These are phyloP conservation scores for Stephanocyclus meneghinianus DNA, from an alignment of 352 stramenopile species.

Conservation along the genomic window DNA sequence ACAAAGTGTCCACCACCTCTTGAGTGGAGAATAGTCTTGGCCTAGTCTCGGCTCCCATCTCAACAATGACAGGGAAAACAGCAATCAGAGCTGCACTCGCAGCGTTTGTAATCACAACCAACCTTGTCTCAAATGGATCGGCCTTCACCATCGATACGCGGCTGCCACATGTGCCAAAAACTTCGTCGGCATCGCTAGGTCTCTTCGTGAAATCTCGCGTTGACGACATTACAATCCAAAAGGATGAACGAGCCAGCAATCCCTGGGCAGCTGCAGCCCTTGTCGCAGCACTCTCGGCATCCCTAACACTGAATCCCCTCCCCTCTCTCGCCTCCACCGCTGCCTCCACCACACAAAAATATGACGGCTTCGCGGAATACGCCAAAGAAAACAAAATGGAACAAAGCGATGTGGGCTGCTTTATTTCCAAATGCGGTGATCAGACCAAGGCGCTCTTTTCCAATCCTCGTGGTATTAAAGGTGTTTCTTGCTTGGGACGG, in stretches of 20 bases:
- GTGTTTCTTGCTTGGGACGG: conserved; percentile 72
- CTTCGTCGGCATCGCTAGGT: neutral
- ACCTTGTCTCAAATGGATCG: too few relatives aligned
- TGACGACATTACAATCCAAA: neutral
- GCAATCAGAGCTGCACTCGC: too few relatives aligned
- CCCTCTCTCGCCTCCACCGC: conserved; percentile 21
- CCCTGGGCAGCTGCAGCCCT: neutral
- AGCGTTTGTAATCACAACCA: too few relatives aligned
- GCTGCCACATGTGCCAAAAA: too few relatives aligned
- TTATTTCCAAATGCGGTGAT: conserved; percentile 78
- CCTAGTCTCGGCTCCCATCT: too few relatives aligned
- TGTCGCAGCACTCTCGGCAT: neutral
- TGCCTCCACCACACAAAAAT: conserved; percentile 45
- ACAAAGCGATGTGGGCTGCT: conserved; percentile 75
- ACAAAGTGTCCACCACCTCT: too few relatives aligned
- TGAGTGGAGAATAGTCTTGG: too few relatives aligned
- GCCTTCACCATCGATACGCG: too few relatives aligned
- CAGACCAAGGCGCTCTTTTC: conserved; percentile 74
- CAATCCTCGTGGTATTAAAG: conserved; percentile 80
- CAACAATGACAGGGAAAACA: too few relatives aligned
- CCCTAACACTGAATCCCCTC: neutral
- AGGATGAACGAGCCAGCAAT: neutral
- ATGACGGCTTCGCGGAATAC: conserved; percentile 81
- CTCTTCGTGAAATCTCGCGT: neutral
- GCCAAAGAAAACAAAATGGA: conserved; percentile 82